phyloP scores from a whole-genome alignment of 768 basidiomycete species.

The Trametes maxima region DNA sequence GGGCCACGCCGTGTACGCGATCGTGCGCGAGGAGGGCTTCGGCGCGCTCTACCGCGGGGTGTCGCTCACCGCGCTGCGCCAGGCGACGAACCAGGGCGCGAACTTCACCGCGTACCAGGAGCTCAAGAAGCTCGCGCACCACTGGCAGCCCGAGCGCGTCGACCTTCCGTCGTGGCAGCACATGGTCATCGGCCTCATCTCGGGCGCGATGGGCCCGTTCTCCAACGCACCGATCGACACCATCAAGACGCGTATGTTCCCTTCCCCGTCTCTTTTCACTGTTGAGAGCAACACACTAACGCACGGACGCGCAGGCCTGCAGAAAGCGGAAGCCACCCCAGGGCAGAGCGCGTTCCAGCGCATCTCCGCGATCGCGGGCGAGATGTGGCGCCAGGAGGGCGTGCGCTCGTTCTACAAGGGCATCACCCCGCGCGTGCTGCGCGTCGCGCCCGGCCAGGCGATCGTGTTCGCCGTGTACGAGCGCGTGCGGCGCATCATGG shows the following conservation, averaged over 20 bases:
- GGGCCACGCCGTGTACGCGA: conserved; percentile 93
- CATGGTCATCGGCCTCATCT: conserved; percentile 92
- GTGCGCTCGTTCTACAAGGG: conserved; percentile 95
- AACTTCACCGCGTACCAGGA: conserved; percentile 99
- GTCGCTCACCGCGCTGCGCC: conserved; percentile 87
- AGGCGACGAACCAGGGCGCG: conserved; percentile 98
- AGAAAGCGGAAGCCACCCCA: conserved; percentile 74
- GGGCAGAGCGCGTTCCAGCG: conserved; percentile 81
- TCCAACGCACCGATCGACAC: conserved; percentile 96
- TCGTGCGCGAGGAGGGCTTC: conserved; percentile 90
- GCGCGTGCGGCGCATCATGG: conserved; percentile 74
- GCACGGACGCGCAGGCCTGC: conserved; percentile 58
- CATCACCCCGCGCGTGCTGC: conserved; percentile 92
- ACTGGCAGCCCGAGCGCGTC: conserved; percentile 71
- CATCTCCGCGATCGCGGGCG: conserved; percentile 76
- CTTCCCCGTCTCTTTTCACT: background rate
- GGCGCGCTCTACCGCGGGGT: conserved; percentile 90
- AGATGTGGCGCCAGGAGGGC: conserved; percentile 94
- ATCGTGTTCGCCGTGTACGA: conserved; percentile 99
- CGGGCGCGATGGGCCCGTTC: conserved; percentile 98
- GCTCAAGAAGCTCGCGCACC: conserved; percentile 82
- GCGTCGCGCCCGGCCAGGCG: conserved; percentile 96
- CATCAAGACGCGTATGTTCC: conserved; percentile 84
- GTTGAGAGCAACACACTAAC: conserved; percentile 1
- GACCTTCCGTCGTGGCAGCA: conserved; percentile 95